Evolutionary conservation across 2,329 filamentous ascomycete species (phyloP).

Genomic region (Lomentospora prolificans): DNA sequence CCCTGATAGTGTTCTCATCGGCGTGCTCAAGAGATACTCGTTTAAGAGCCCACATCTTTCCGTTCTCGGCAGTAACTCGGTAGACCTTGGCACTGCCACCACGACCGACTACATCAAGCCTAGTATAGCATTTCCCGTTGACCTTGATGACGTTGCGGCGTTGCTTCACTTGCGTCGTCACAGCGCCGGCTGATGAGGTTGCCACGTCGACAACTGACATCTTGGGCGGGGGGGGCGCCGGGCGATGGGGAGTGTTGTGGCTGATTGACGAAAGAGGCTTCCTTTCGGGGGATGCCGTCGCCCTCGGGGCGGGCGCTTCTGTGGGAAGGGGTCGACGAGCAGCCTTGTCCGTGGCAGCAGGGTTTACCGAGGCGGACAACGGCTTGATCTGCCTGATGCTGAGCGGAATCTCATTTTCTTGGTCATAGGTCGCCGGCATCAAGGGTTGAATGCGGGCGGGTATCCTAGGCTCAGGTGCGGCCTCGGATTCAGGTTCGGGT

Average conservation of each 20-base stretch:
- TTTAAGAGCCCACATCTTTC: constrained; percentile 90
- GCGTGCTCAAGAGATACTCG: constrained; percentile 83
- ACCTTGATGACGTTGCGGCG: constrained; percentile 77
- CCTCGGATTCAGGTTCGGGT: background rate
- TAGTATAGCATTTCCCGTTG: constrained; percentile 84
- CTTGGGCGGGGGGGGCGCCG: constrained; percentile 77
- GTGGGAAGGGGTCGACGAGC: constrained; percentile 39
- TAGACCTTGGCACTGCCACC: constrained; percentile 94
- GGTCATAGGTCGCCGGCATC: constrained; percentile 58
- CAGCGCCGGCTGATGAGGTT: constrained; percentile 71
- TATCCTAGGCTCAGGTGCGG: background rate
- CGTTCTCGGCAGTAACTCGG: constrained; percentile 92
- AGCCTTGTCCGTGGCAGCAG: constrained; percentile 43
- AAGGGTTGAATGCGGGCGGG: constrained; percentile 31
- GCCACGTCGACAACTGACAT: constrained; percentile 95
- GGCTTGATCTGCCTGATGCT: constrained; percentile 56
- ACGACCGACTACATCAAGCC: constrained; percentile 81
- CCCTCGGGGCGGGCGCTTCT: constrained; percentile 25
- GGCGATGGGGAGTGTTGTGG: constrained; percentile 64
- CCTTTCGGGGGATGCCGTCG: constrained; percentile 41
- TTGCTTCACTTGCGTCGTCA: constrained; percentile 61
- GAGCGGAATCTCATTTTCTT: constrained; percentile 73
- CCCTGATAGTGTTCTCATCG: constrained; percentile 71
- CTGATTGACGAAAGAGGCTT: constrained; percentile 44
- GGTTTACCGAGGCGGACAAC: constrained; percentile 27